phyloP scores from a whole-genome alignment of 2,329 filamentous ascomycete genomes.

The Colletotrichum kahawae region DNA sequence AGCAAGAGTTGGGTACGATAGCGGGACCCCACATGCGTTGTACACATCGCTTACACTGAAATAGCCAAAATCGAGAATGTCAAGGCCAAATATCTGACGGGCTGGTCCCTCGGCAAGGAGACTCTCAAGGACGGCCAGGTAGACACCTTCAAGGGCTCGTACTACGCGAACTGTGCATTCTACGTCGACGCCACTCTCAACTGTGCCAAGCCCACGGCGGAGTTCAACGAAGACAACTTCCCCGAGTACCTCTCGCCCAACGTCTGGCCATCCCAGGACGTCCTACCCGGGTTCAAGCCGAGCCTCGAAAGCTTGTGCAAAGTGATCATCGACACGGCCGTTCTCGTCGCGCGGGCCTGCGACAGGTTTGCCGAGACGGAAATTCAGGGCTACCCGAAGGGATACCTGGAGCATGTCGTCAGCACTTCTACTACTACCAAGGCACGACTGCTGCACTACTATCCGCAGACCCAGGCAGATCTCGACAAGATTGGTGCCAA shows the following conservation, averaged over 20 bases:
- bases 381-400: constrained; percentile 75
- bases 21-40: not conserved
- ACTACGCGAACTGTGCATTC: constrained; percentile 84
- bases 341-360: constrained; percentile 87
- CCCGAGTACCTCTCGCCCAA: constrained; percentile 91
- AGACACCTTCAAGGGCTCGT: constrained; percentile 83
- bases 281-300: constrained; percentile 76
- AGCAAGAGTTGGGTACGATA: constrained; percentile 69
- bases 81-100: constrained; percentile 68
- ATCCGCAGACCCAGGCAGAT: constrained; percentile 57
- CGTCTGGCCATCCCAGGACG: constrained; percentile 76
- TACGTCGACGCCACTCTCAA: constrained; percentile 69
- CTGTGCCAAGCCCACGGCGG: constrained; percentile 63
- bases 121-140: constrained; percentile 78
- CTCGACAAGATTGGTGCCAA: constrained; percentile 35
- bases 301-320: constrained; percentile 78
- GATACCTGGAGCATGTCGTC: constrained; percentile 88
- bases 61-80: constrained; percentile 63
- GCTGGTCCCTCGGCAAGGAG: constrained; percentile 85
- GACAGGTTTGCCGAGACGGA: constrained; percentile 83
- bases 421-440: constrained; percentile 87
- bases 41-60: constrained; percentile 16
- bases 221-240: constrained; percentile 67
- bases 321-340: constrained; percentile 88
- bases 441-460: constrained; percentile 91